Percentiles rank a stretch among this genome's conserved stretches.
Conservation (phyloP, 768 basidiomycete species). For the Hemileccinum rubropunctum region DNA sequence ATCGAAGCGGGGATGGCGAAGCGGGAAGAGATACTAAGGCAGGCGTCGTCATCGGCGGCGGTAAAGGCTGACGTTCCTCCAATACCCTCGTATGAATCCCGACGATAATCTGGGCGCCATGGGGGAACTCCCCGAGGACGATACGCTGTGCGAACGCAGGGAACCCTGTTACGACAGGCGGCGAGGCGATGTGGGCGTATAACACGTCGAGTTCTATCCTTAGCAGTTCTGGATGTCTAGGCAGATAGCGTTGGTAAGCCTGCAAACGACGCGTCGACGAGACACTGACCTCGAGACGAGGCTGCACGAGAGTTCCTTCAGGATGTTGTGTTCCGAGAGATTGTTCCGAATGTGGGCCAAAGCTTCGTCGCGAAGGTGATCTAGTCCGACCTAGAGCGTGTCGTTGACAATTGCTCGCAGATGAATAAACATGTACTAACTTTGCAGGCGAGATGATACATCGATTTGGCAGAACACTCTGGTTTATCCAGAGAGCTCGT, state of each 20-base stretch:
- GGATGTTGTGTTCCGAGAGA: constrained; percentile 22
- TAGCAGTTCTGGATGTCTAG: constrained; percentile 16
- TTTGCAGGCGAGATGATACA: constrained; percentile 43
- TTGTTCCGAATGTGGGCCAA: constrained; percentile 15
- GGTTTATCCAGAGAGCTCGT: not conserved
- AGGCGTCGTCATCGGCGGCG: not conserved
- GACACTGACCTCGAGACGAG: constrained; percentile 17
- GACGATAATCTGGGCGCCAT: constrained; percentile 23
- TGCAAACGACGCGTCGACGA: not conserved
- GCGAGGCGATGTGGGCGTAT: constrained; percentile 14
- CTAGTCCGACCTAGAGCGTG: constrained; percentile 17
- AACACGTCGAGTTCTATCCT: constrained; percentile 26
- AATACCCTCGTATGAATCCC: constrained; percentile 20
- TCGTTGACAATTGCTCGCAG: too few relatives aligned
- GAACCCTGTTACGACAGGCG: constrained; percentile 9
- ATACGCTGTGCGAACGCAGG: constrained; percentile 14
- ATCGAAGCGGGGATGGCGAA: too few relatives aligned
- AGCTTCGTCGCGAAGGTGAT: constrained; percentile 16
- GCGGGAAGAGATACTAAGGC: not conserved
- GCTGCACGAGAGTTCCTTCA: constrained; percentile 21
- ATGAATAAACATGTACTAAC: constrained; percentile 8
- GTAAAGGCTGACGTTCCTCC: not conserved
- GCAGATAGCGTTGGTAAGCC: too few relatives aligned
- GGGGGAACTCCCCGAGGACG: constrained; percentile 13
- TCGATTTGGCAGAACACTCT: constrained; percentile 42